Evolutionary conservation across 768 basidiomycete genomes (phyloP).

Genomic region (Lanmaoa rubissima): DNA sequence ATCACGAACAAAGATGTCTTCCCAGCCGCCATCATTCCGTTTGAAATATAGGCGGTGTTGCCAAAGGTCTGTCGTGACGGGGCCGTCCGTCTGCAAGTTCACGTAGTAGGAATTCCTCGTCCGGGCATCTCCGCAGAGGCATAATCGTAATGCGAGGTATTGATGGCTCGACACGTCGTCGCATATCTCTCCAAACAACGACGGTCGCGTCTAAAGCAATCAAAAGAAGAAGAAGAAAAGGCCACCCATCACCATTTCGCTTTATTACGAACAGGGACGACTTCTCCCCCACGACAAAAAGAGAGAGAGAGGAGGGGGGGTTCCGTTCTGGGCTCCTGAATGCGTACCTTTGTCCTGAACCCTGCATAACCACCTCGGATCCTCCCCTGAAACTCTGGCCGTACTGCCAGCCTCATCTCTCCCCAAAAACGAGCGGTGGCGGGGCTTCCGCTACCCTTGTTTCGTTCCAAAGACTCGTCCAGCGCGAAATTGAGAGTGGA

Average conservation of each 20-base stretch:
- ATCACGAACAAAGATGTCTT: constrained; percentile 68
- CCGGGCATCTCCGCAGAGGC: constrained; percentile 71
- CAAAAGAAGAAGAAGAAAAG: neutral
- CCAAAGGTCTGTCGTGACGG: constrained; percentile 83
- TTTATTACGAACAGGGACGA: neutral
- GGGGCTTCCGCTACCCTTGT: constrained; percentile 42
- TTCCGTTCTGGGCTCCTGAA: neutral
- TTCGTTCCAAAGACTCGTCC: constrained; percentile 49
- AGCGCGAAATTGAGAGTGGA: constrained; percentile 78
- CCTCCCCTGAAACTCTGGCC: constrained; percentile 60
- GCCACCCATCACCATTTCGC: neutral
- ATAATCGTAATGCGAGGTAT: constrained; percentile 78
- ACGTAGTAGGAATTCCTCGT: constrained; percentile 87
- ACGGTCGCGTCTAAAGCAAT: constrained; percentile 59
- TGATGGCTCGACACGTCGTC: constrained; percentile 83
- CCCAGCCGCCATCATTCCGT: constrained; percentile 66
- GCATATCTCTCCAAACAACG: constrained; percentile 80
- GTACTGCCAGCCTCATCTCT: constrained; percentile 68
- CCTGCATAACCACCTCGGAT: constrained; percentile 89
- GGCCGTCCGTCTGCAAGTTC: constrained; percentile 88
- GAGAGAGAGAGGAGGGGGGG: neutral
- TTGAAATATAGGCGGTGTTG: constrained; percentile 88
- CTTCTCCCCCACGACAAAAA: neutral
- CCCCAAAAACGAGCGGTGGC: constrained; percentile 78
- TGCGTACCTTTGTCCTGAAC: constrained; percentile 75